Percentiles rank a stretch among this genome's conserved stretches.
These are phyloP conservation scores for Galerina sulciceps DNA, from an alignment of 768 basidiomycete species.

Conservation along the genomic window DNA sequence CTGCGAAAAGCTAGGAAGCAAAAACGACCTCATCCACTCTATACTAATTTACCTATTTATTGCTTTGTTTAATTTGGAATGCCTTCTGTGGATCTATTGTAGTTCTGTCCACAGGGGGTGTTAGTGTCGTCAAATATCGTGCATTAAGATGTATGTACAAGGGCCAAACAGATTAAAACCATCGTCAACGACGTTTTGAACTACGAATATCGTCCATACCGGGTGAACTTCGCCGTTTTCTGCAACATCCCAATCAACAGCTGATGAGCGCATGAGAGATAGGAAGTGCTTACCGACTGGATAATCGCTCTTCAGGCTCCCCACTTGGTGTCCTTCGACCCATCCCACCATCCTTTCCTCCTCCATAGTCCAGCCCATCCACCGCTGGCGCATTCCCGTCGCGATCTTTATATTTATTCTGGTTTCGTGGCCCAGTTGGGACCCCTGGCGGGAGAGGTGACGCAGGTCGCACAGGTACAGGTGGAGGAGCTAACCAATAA, in stretches of 20 bases:
- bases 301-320: slow-evolving; percentile 70
- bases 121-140: background rate
- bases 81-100: background rate
- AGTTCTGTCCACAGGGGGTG: background rate
- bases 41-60: slow-evolving; percentile 22
- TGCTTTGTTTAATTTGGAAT: slow-evolving; percentile 4
- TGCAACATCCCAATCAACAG: slow-evolving; percentile 26
- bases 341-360: slow-evolving; percentile 45
- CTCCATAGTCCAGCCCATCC: slow-evolving; percentile 85
- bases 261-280: background rate
- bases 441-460: slow-evolving; percentile 88
- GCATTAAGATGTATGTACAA: slow-evolving; percentile 13
- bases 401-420: slow-evolving; percentile 89
- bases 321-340: slow-evolving; percentile 62
- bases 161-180: slow-evolving; percentile 5
- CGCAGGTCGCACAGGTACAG: slow-evolving; percentile 71
- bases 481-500: slow-evolving; percentile 35
- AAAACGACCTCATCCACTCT: slow-evolving; percentile 1
- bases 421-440: slow-evolving; percentile 86
- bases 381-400: slow-evolving; percentile 85
- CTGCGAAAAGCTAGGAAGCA: slow-evolving; percentile 23
- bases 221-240: slow-evolving; percentile 79
- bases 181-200: slow-evolving; percentile 67
- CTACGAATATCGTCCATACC: slow-evolving; percentile 68
- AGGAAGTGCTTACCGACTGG: slow-evolving; percentile 49